A percentile compares a stretch with the other conserved stretches of the same genome.
Evolutionary conservation across 306 rosid species (phyloP).

Genomic region (Arachis hypogaea): DNA sequence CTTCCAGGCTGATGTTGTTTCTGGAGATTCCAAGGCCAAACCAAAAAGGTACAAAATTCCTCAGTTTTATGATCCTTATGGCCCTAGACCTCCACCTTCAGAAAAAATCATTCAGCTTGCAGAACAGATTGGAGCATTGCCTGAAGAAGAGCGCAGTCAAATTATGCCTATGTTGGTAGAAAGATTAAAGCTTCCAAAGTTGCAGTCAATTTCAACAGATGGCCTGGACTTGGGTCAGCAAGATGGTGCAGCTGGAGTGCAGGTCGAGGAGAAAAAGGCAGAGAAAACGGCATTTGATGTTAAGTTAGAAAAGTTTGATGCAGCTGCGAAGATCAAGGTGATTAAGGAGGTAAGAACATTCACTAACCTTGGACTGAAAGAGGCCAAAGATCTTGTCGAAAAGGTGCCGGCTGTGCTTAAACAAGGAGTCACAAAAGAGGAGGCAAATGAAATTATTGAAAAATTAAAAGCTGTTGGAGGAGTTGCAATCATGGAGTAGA

Average conservation of each 20-base stretch:
- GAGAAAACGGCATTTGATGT: constrained; percentile 60
- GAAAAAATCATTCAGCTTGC: constrained; percentile 55
- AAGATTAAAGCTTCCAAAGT: constrained; percentile 50
- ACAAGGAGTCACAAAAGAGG: constrained; percentile 60
- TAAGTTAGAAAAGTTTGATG: constrained; percentile 55
- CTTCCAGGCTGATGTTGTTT: constrained; percentile 44
- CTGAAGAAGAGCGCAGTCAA: constrained; percentile 50
- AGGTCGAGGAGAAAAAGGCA: constrained; percentile 54
- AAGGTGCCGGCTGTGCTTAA: constrained; percentile 52
- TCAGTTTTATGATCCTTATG: constrained; percentile 52
- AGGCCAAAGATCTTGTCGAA: constrained; percentile 63
- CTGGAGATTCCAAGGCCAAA: constrained; percentile 46
- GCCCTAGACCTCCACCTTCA: constrained; percentile 57
- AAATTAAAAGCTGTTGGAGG: constrained; percentile 61
- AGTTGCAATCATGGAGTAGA: constrained; percentile 56
- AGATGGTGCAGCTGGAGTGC: constrained; percentile 40
- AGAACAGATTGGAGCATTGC: constrained; percentile 44
- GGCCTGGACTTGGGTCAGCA: constrained; percentile 52
- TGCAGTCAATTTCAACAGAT: constrained; percentile 57
- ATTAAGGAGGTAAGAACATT: constrained; percentile 60
- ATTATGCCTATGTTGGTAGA: constrained; percentile 54
- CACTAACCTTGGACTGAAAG: constrained; percentile 56
- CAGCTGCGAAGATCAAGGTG: constrained; percentile 60
- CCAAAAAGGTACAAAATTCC: constrained; percentile 53
- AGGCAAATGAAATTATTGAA: constrained; percentile 52